Evolutionary conservation across 2,329 filamentous ascomycete species (phyloP), one percentile per base, ranked within the genome.

Genomic region (Nothopassalora personata): DNA sequence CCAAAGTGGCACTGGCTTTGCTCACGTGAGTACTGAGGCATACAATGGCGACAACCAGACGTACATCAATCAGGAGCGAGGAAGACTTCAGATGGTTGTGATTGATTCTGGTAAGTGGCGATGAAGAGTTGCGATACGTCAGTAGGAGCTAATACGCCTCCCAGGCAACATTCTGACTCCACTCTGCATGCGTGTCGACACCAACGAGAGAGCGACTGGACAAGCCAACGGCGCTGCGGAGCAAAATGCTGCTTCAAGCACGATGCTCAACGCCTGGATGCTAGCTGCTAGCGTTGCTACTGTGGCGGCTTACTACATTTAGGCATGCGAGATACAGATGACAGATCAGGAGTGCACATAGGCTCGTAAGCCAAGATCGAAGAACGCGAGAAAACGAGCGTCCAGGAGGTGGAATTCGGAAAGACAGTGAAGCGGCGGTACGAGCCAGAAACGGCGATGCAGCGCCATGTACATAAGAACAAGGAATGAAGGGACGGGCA

Each of bases 21-120:
- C 43, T 10, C 53, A 55, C n/a, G 30, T 55, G 4, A 55, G 43
- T 18, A 48, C 53, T n/a, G 39, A 31, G 6, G 27, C 39, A 6
- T 55, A 55, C 30, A 47, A 55, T 15, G 43, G 39, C 18, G 27
- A 18, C 39, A 48, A 55, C 30, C 28, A 31, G 30, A 55, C 27
- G 5, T 55, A 47, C 11, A 19, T 55, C 30, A n/a, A 55, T 15
- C 53, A 55, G 18, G 53, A 55, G 43, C 11, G 18, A 5, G 10
- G 27, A 5, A 46, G 53, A 18, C 18, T 55, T 11, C 53, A 55
- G 27, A 55, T 55, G 53, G 45, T 55, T 23, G 45, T 55, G 11
- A 55, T 55, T n/a, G 53, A 55, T n/a, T 55, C 53, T 49, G 53
- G 53, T 55, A 34, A 48, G 53, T 43, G 23, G 30, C 23, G n/a